phyloP scores from a whole-genome alignment of 1,284 basidiomycete genomes.

The Tausonia pullulans region DNA sequence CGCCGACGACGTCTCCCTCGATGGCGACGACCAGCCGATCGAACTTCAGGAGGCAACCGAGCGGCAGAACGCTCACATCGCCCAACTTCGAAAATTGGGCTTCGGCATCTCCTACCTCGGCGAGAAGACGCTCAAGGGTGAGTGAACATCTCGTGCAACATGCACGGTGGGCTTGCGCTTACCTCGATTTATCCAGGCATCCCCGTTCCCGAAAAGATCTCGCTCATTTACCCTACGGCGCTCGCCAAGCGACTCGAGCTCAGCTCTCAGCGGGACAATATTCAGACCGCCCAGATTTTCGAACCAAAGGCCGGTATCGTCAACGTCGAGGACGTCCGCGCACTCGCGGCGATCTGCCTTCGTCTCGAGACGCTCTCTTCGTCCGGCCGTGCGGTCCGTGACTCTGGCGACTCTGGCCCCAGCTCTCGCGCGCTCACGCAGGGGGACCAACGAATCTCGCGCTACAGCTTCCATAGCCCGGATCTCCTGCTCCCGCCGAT shows the following conservation, averaged over 20 bases:
- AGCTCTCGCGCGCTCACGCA: conserved; percentile 15
- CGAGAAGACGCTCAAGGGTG: conserved; percentile 73
- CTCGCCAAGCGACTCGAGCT: conserved; percentile 63
- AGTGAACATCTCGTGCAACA: conserved; percentile 4
- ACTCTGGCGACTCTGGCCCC: background rate
- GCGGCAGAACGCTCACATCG: conserved; percentile 33
- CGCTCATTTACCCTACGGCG: conserved; percentile 67
- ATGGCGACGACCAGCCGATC: conserved; percentile 37
- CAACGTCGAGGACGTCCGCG: conserved; percentile 60
- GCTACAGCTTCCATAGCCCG: conserved; percentile 41
- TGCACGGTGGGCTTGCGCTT: background rate
- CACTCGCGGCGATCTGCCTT: conserved; percentile 63
- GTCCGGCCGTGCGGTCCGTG: conserved; percentile 36
- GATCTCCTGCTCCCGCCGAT: conserved; percentile 59
- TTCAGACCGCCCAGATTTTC: conserved; percentile 38
- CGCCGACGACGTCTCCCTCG: conserved; percentile 31
- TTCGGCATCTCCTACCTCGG: conserved; percentile 68
- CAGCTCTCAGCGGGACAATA: conserved; percentile 40
- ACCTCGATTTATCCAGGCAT: conserved; percentile 8
- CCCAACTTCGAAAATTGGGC: conserved; percentile 51
- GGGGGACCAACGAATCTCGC: conserved; percentile 20
- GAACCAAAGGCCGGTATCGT: conserved; percentile 54
- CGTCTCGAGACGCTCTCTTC: conserved; percentile 73
- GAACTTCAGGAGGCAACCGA: conserved; percentile 25
- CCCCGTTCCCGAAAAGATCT: conserved; percentile 65